Base-by-base conservation (phyloP, 495 filamentous ascomycete species). In the Lepraria neglecta region DNA sequence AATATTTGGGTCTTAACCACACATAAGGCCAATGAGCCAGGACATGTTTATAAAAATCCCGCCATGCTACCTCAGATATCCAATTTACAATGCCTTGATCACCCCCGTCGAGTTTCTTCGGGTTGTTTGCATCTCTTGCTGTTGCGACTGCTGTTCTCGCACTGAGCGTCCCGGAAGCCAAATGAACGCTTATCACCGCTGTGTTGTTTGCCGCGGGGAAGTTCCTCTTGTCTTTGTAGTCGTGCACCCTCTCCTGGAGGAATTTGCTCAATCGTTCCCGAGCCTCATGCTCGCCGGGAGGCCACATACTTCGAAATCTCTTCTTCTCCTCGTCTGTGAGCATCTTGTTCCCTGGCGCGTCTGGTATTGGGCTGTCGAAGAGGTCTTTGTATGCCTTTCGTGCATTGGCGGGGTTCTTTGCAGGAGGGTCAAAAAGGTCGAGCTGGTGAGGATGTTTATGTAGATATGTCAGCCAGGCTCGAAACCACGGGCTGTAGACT, bases 31-130 rank as follows among this genome's bases (percentile, higher is more conserved):
- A 96, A 60, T 92, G 77, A 3, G 82, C 87, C 15, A 96, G 75
- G 4, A 96, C 88, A 70, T 96, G 90, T 63, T 87, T 88, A 73
- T 96, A 96, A 69, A 96, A 97, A 67, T 96, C 91, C 10, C 91
- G 78, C 92, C 91, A 95, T 1, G 89, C 91, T 0, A 97, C 78
- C 70, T 96, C 91, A 56, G 85, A 85, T 62, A 95, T 92, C 91
- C 90, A 97, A 3, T 78, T 74, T 54, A 78, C 74, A 42, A 90
- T 87, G 0, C 90, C 89, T 19, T 77, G 65, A 38, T 83, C 77
- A 0, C 89, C 87, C 3, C 82, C 81, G 63, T 91, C 84, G 0
- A 96, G 77, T 21, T 79, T 84, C 58, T 84, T 83, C 9, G 81
- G 85, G 11, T 69, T 83, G 68, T 96, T 96, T 31, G 75, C 73